Evolutionary conservation across 805 yeast species (phyloP).

Genomic region (Candida pseudofarinosa): DNA sequence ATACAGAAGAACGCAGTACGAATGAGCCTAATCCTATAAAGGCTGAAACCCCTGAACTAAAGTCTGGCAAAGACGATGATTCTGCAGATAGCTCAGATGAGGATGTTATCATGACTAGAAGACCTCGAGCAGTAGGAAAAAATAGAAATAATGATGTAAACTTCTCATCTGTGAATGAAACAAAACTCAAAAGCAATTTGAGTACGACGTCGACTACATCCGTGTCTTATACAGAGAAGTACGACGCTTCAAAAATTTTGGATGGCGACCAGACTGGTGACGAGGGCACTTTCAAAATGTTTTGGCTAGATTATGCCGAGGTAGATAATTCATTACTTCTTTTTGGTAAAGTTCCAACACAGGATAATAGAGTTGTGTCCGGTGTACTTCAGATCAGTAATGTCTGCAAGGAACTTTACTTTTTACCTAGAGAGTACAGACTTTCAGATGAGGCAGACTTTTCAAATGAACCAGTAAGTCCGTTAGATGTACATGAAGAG

Average conservation of each 20-base stretch:
- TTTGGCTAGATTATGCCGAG: slow-evolving; percentile 88
- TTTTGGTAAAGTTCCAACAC: slow-evolving; percentile 74
- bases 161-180: slow-evolving; percentile 34
- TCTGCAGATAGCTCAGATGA: slow-evolving; percentile 50
- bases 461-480: slow-evolving; percentile 34
- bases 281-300: slow-evolving; percentile 62
- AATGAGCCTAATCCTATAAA: slow-evolving; percentile 3
- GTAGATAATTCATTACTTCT: slow-evolving; percentile 63
- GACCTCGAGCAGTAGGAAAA: slow-evolving; percentile 46
- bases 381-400: slow-evolving; percentile 74
- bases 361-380: slow-evolving; percentile 58
- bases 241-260: slow-evolving; percentile 22
- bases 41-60: slow-evolving; percentile 5
- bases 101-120: slow-evolving; percentile 50
- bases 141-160: slow-evolving; percentile 39
- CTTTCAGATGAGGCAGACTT: slow-evolving; percentile 39
- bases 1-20: neutral
- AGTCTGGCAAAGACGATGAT: slow-evolving; percentile 19
- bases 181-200: slow-evolving; percentile 18
- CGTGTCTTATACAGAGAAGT: slow-evolving; percentile 29
- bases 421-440: slow-evolving; percentile 61
- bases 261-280: slow-evolving; percentile 18
- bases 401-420: slow-evolving; percentile 65
- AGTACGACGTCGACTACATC: slow-evolving; percentile 17
- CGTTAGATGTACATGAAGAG: slow-evolving; percentile 75